Evolutionary conservation across 345 rosid genomes (phyloP), one percentile per base, ranked within the genome.

Genomic region (Theobroma cacao): DNA sequence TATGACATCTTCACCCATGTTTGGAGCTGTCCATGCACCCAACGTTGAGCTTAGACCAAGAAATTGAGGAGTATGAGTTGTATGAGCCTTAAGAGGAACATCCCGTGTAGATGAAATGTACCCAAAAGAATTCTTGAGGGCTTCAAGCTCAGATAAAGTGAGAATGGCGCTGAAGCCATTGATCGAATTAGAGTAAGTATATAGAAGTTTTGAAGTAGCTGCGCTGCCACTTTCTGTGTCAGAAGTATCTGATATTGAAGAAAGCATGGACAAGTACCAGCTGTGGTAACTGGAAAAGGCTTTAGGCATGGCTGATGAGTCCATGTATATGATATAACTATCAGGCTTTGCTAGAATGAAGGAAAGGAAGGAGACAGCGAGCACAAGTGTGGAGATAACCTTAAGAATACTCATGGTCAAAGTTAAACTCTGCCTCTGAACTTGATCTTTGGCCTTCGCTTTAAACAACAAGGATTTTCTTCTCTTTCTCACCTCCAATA

Each of bases 51-150:
- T 74, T 10, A 82, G 80, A 52, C 90, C 86, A 45, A 87, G 88
- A 80, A 89, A 87, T 69, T 80, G 45, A 5, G 84, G 65, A 41
- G 81, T 83, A 58, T 78, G 81, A 11, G 90, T 86, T 0, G 87
- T 87, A 80, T 78, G 79, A 24, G 80, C 80, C 78, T 62, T 84
- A 64, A 86, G 85, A 50, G 82, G 79, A 18, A 86, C 79, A 76
- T 87, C 84, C 5, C 61, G 79, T 53, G 43, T 31, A 12, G 13
- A 50, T 2, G 75, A 20, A 72, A 72, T 38, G 45, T 31, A 56
- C 26, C 61, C 75, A 33, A 9, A 30, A 8, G 62, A 72, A 5
- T 52, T 31, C 30, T 72, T 38, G 17, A 72, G 76, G 62, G 60
- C 28, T 52, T 53, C 41, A 34, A 72, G 61, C 63, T 50, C 31